Base-by-base conservation (phyloP, 2,329 filamentous ascomycete genomes). In the Fusarium sp. region DNA sequence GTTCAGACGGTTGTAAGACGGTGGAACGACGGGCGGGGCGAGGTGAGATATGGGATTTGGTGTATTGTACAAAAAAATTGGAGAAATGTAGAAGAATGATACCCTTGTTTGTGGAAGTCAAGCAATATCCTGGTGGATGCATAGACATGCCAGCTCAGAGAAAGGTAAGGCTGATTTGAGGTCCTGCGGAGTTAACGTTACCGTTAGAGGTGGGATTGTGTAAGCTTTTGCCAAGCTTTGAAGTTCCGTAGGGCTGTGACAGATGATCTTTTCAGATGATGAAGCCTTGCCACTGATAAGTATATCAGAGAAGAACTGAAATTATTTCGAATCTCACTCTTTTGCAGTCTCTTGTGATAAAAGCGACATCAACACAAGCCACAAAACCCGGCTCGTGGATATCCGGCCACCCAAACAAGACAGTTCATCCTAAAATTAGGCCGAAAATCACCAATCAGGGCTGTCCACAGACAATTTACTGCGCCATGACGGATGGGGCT, bases 1-100 rank as follows among this genome's bases (percentile, higher is more conserved):
- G 9, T 99, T 99, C 83, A 84, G 86, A 73, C 89, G 90, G 70
- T 79, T 96, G 58, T 88, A 30, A 60, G 44, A 40, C 33, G 15
- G 40, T 45, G 33, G 57, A 20, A 45, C 17, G 8, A 14, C 15
- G 26, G 41, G 26, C 32, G 50, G 17, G 10, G 10, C 52, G 30
- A 38, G 44, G 26, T 27, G 59, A 57, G 57, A 69, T 62, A 30
- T 64, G 44, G 45, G 6, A 50, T 54, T 41, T 30, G 48, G 14
- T 53, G 52, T 53, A 45, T 48, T 44, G 14, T 14, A 64, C 4
- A 52, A 62, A 66, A 49, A 50, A 30, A 30, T 30, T n/a, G 32
- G 42, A 52, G 48, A 52, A 62, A 56, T 23, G 33, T 37, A 66
- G n/a, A 59, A 59, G 49, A 69, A 65, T 71, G 69, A 71, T 71